phyloP scores from a whole-genome alignment of 75 land plant genomes.

The Pinus tabuliformis region DNA sequence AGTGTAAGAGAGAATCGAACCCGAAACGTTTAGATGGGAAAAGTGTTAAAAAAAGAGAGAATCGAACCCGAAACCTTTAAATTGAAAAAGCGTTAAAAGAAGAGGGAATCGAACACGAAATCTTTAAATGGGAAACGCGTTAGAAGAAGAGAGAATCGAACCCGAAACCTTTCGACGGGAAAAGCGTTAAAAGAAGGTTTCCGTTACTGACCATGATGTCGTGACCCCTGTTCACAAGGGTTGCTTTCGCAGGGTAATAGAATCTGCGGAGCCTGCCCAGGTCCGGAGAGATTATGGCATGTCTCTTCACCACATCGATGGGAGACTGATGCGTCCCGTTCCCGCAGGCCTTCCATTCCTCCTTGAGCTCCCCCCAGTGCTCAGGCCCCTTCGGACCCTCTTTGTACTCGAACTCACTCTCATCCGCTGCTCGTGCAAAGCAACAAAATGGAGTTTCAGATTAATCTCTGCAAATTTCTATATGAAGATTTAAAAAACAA shows the following conservation, averaged over 20 bases:
- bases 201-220: conserved; percentile 16
- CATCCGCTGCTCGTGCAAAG: conserved; percentile 11
- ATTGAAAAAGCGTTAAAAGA: too few relatives aligned
- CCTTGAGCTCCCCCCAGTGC: conserved; percentile 32
- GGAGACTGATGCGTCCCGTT: conserved; percentile 34
- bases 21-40: background rate
- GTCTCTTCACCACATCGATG: conserved; percentile 11
- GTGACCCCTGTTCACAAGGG: conserved; percentile 13
- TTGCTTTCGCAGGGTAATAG: conserved; percentile 12
- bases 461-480: background rate
- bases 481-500: too few relatives aligned
- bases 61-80: too few relatives aligned
- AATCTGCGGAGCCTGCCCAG: conserved; percentile 5
- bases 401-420: conserved; percentile 19
- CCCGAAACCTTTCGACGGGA: too few relatives aligned
- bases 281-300: background rate
- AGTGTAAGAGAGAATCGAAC: background rate
- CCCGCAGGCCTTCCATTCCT: conserved; percentile 31
- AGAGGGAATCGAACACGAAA: too few relatives aligned
- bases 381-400: conserved; percentile 27
- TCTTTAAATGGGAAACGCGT: too few relatives aligned
- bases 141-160: too few relatives aligned
- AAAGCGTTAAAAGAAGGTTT: background rate
- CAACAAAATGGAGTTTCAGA: background rate
- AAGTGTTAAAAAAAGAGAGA: too few relatives aligned